Evolutionary conservation across 163 green algal genomes (phyloP), one percentile per base, ranked within the genome.

Genomic region (Prototheca wickerhamii): DNA sequence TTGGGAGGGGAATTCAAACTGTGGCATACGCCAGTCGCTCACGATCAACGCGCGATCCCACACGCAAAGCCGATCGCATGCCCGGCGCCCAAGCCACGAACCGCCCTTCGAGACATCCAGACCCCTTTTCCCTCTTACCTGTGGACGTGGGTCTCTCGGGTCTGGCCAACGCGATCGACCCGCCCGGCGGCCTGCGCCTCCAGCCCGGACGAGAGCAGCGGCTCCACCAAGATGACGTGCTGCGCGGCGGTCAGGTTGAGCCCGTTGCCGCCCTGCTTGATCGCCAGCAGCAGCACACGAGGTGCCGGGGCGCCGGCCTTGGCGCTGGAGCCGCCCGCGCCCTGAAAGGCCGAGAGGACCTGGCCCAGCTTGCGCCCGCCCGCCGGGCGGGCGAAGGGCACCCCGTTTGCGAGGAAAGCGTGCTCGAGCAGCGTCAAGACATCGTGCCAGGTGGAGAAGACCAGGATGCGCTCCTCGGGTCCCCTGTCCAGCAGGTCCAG

Each of bases 151-250:
- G 86, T 92, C 29, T 68, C 44, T 1, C 64, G 52, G 4, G 50
- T 62, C 78, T 98, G 91, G 0, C 92, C 92, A 53, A 98, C 95
- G 29, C 92, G 77, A 68, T 95, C 80, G 42, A 97, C 80, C 12
- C 92, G 70, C 4, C 89, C 88, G n/a, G 93, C 70, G 8, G 87
- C 90, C 73, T 97, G 90, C 42, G 81, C 80, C 72, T 97, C 87
- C 42, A 78, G 57, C 4, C 69, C 85, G 0, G 88, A 82, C 61
- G 96, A 85, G 20, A 94, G 65, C 56, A 89, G 65, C 8, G 91
- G 91, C 79, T 98, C 91, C 55, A 94, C 67, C 44, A 96, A 63
- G 51, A 96, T 61, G 60, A 97, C 91, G 66, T 98, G 91, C 74
- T 92, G 80, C 4, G 91, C 91, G 70, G 64, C 72, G n/a, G 83